Evolutionary conservation across 1,284 basidiomycete species (phyloP).

Genomic region (Heterobasidion occidentale): DNA sequence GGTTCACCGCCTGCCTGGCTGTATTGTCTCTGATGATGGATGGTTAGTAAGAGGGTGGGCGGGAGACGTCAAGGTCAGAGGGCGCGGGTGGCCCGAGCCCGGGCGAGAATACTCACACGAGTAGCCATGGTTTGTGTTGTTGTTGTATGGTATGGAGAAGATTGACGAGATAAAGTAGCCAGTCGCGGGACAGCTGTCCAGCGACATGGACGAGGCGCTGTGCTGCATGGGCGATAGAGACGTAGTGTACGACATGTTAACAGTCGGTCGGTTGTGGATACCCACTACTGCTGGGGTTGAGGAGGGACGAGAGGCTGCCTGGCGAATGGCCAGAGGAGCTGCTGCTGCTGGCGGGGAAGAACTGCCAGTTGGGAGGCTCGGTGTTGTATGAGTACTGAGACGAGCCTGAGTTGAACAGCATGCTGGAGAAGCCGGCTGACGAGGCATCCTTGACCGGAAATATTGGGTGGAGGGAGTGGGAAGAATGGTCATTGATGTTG

Average conservation of each 20-base stretch:
- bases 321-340: constrained; percentile 57
- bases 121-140: constrained; percentile 33
- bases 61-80: constrained; percentile 32
- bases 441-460: constrained; percentile 59
- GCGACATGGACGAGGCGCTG: constrained; percentile 64
- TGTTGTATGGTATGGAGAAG: constrained; percentile 64
- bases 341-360: constrained; percentile 41
- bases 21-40: constrained; percentile 64
- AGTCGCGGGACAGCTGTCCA: constrained; percentile 74
- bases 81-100: constrained; percentile 61
- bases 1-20: constrained; percentile 72
- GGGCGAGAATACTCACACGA: constrained; percentile 62
- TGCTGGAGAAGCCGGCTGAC: constrained; percentile 45
- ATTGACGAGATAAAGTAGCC: constrained; percentile 78
- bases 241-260: constrained; percentile 60
- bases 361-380: constrained; percentile 52
- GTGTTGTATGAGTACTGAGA: constrained; percentile 51
- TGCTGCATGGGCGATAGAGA: constrained; percentile 59
- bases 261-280: constrained; percentile 44
- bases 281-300: constrained; percentile 63
- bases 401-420: constrained; percentile 35
- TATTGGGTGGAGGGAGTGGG: constrained; percentile 55
- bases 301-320: constrained; percentile 66
- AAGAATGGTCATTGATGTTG: constrained; percentile 43
- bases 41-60: constrained; percentile 59